Conservation (phyloP, 257 asterid genomes). For the Ilex asprella region DNA sequence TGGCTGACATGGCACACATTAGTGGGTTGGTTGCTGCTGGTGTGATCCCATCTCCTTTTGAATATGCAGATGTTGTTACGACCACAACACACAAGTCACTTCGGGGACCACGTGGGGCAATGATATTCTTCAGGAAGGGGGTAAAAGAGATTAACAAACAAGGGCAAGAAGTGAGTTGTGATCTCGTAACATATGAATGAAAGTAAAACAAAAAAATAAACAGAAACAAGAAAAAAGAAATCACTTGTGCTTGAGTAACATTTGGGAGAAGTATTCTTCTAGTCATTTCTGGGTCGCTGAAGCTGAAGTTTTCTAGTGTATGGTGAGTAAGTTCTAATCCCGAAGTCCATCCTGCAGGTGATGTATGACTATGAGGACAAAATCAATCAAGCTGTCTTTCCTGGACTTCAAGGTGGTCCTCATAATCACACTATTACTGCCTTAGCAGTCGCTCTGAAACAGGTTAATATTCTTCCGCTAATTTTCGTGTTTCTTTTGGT, state of each 20-base stretch:
- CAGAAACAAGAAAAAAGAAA: no score
- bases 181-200: background rate
- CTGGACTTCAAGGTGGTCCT: conserved; percentile 99
- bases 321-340: background rate
- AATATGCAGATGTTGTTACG: conserved; percentile 90
- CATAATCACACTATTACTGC: conserved; percentile 97
- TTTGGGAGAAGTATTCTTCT: no score
- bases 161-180: conserved; percentile 77
- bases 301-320: background rate
- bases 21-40: conserved; percentile 99
- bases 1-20: conserved; percentile 99
- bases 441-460: conserved; percentile 92
- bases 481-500: background rate
- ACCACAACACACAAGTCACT: conserved; percentile 96
- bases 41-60: conserved; percentile 95
- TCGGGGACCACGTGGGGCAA: conserved; percentile 98
- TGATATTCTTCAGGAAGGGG: conserved; percentile 94
- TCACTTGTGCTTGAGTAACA: background rate
- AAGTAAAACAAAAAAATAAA: background rate
- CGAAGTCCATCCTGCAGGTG: conserved; percentile 43
- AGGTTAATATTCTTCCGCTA: conserved; percentile 29
- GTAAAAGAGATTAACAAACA: conserved; percentile 78
- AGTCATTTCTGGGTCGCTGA: background rate
- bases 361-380: conserved; percentile 84
- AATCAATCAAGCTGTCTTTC: conserved; percentile 96